Evolutionary conservation across 768 basidiomycete species (phyloP).

Genomic region (Tylopilus vinaceipallidus): DNA sequence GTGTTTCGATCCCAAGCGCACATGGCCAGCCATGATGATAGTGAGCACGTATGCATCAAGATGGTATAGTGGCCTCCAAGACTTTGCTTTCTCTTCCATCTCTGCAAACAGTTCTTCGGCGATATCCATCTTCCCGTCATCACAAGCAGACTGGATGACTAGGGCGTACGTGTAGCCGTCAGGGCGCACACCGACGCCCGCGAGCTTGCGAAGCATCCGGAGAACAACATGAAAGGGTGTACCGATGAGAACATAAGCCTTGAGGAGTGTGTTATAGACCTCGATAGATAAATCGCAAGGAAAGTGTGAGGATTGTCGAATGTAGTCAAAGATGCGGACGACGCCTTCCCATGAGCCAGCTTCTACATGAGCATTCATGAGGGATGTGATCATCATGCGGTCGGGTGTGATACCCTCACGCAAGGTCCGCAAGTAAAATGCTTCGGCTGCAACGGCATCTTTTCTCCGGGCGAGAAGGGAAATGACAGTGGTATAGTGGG

Average conservation of each 20-base stretch:
- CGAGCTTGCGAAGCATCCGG: constrained; percentile 57
- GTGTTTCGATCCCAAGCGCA: constrained; percentile 50
- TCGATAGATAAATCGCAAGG: constrained; percentile 49
- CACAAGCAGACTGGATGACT: constrained; percentile 79
- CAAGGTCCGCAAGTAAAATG: constrained; percentile 62
- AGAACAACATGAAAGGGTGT: constrained; percentile 69
- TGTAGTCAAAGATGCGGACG: constrained; percentile 64
- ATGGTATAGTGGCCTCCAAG: constrained; percentile 38
- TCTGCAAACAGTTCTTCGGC: constrained; percentile 67
- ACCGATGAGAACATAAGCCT: constrained; percentile 79
- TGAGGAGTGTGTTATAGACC: constrained; percentile 75
- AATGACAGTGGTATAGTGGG: constrained; percentile 67
- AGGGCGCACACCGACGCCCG: constrained; percentile 50
- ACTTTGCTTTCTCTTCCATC: constrained; percentile 50
- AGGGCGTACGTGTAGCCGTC: constrained; percentile 66
- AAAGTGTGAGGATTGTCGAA: constrained; percentile 38
- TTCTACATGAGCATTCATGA: constrained; percentile 85
- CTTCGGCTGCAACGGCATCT: constrained; percentile 65
- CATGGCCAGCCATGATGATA: constrained; percentile 71
- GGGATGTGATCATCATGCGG: constrained; percentile 57
- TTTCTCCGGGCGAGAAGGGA: constrained; percentile 58
- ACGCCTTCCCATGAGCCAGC: constrained; percentile 78
- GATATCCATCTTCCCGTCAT: constrained; percentile 58
- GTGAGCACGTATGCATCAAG: constrained; percentile 65
- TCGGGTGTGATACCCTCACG: constrained; percentile 62